Evolutionary conservation across 768 basidiomycete species (phyloP).

Genomic region (Lactarius vividus): DNA sequence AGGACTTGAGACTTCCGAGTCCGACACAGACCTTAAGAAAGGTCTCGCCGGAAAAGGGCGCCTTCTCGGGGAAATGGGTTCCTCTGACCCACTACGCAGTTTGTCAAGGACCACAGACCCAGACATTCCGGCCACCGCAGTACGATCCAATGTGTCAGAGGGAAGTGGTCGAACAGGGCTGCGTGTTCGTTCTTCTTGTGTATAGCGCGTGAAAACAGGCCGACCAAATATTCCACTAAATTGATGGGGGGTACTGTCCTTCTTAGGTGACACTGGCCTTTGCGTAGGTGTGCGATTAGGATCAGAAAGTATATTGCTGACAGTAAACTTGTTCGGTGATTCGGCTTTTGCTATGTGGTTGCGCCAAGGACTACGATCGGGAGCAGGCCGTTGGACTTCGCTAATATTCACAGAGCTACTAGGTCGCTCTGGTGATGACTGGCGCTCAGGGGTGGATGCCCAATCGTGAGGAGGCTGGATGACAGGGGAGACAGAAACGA

Average conservation of each 20-base stretch:
- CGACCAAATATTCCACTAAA: slow-evolving; percentile 19
- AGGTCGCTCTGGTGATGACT: slow-evolving; percentile 8
- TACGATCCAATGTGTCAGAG: background rate
- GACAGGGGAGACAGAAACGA: slow-evolving; percentile 4
- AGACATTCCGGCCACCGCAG: background rate
- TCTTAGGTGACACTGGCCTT: slow-evolving; percentile 17
- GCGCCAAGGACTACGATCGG: slow-evolving; percentile 26
- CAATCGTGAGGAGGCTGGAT: background rate
- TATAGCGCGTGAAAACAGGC: slow-evolving; percentile 25
- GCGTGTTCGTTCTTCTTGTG: slow-evolving; percentile 8
- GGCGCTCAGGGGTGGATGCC: slow-evolving; percentile 20
- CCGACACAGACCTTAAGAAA: slow-evolving; percentile 22
- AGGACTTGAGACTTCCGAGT: slow-evolving; percentile 26
- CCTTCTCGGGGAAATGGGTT: slow-evolving; percentile 15
- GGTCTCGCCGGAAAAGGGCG: background rate
- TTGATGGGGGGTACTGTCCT: slow-evolving; percentile 2
- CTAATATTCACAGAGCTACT: slow-evolving; percentile 2
- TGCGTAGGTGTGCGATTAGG: slow-evolving; percentile 26
- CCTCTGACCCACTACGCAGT: slow-evolving; percentile 27
- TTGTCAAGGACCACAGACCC: background rate
- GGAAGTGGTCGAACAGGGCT: slow-evolving; percentile 20
- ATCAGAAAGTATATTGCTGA: slow-evolving; percentile 13
- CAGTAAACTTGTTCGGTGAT: slow-evolving; percentile 23
- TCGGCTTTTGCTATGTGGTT: slow-evolving; percentile 11
- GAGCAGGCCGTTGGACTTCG: slow-evolving; percentile 24